phyloP scores from a whole-genome alignment of 345 rosid species.

The Noccaea caerulescens region DNA sequence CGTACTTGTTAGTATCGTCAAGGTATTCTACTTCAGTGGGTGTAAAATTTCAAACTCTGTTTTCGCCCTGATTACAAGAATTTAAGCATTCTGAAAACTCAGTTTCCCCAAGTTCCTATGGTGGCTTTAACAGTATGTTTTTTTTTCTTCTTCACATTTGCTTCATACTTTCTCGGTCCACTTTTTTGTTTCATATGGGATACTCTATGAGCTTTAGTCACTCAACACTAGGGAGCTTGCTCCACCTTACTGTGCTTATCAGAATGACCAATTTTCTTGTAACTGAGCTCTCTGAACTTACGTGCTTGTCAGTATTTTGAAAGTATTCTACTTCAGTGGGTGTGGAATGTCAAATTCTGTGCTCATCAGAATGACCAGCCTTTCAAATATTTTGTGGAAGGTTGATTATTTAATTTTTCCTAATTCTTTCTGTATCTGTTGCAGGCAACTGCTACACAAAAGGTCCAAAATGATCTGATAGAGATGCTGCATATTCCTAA shows the following conservation, averaged over 20 bases:
- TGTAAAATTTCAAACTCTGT: background rate
- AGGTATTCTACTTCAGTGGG: background rate
- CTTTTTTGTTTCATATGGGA: background rate
- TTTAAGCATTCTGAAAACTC: conserved; percentile 89
- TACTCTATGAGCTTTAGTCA: conserved; percentile 5
- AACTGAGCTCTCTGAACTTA: conserved; percentile 4
- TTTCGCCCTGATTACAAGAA: conserved; percentile 98
- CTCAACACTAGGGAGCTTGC: conserved; percentile 20
- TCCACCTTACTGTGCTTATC: conserved; percentile 31
- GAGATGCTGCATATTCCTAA: conserved; percentile 87
- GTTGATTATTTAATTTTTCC: background rate
- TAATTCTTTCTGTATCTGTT: conserved; percentile 21
- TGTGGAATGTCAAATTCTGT: conserved; percentile 9
- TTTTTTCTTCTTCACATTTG: conserved; percentile 25
- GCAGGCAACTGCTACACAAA: conserved; percentile 97
- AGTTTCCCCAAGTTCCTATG: conserved; percentile 83
- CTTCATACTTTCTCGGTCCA: background rate
- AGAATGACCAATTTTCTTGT: conserved; percentile 1
- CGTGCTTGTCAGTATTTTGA: background rate
- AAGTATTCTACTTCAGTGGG: background rate
- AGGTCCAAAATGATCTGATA: conserved; percentile 85
- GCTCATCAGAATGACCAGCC: background rate
- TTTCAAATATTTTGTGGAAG: conserved; percentile 16
- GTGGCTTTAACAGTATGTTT: conserved; percentile 89
- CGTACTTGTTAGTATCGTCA: background rate